Base-by-base conservation (phyloP, 1,284 basidiomycete species). In the Cystobasidium pallidum region DNA sequence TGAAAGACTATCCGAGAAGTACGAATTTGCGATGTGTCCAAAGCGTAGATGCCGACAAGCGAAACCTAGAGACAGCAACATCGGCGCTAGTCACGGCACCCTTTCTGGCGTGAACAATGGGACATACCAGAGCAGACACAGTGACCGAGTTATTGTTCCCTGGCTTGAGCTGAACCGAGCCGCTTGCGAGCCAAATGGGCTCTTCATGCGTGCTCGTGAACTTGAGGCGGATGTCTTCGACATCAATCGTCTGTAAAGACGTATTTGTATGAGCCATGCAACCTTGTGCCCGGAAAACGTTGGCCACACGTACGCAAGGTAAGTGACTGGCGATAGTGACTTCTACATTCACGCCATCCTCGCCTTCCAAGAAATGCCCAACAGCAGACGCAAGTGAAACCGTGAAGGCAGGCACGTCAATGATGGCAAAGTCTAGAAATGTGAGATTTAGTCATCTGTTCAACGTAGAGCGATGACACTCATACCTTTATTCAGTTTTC, bases 71-170 rank as follows among this genome's bases (percentile, higher is more conserved):
- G 39, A 63, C 52, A 43, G 67, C 34, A 65, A 64, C 17, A 26
- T 30, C 7, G 28, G 59, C 21, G 39, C 52, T 19, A 30, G 26
- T 57, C 24, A 15, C n/a, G n/a, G n/a, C n/a, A n/a, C n/a, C n/a
- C 7, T 19, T 2, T 19, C 10, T 21, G 30, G 6, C 11, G 10
- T 13, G 11, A 32, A n/a, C n/a, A 39, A n/a, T 24, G 15, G 66
- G 17, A 82, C 87, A 75, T 79, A 92, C 91, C 11, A 88, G 85
- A 75, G 88, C 91, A 76, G 86, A 88, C 49, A 91, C 78, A 0
- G 81, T 84, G 43, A 89, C 74, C 1, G 78, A 75, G n/a, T 85
- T 87, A 54, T 82, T 81, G 13, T 19, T 3, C 19, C 91, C 91
- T 0, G 88, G 82, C 0, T 80, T 76, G 77, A 79, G 15, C 1